phyloP scores from a whole-genome alignment of 164 flowering plant species.

The Tetrastigma voinierianum region DNA sequence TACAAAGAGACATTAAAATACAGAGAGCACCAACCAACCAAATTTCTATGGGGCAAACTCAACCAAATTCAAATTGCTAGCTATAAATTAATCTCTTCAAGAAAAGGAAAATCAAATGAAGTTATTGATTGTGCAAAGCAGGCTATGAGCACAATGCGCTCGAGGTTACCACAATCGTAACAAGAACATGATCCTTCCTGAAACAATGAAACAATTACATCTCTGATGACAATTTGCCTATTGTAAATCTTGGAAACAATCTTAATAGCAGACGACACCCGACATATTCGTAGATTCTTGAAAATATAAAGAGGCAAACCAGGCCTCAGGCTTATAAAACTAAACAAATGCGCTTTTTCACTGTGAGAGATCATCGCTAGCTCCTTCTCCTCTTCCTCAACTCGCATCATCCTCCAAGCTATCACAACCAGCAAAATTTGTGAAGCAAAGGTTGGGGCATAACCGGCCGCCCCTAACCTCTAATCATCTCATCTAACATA shows the following conservation, averaged over 20 bases:
- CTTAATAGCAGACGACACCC: slow-evolving; percentile 64
- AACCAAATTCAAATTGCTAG: too few species aligned
- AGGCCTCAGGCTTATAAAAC: slow-evolving; percentile 42
- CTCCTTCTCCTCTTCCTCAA: slow-evolving; percentile 59
- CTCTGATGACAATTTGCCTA: slow-evolving; percentile 51
- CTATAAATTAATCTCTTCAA: too few species aligned
- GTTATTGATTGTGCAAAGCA: too few species aligned
- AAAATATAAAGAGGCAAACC: slow-evolving; percentile 45
- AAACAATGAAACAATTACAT: slow-evolving; percentile 63
- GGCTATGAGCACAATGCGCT: neutral
- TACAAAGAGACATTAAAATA: too few species aligned
- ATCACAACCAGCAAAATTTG: slow-evolving; percentile 27
- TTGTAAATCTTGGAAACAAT: slow-evolving; percentile 41
- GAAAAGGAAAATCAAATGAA: too few species aligned
- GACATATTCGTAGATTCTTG: slow-evolving; percentile 62
- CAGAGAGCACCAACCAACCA: too few species aligned
- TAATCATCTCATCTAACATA: slow-evolving; percentile 50
- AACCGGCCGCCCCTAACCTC: slow-evolving; percentile 41
- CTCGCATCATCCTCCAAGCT: slow-evolving; percentile 13
- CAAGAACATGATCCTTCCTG: slow-evolving; percentile 63
- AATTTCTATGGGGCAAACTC: too few species aligned
- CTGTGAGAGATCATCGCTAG: slow-evolving; percentile 52
- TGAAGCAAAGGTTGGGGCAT: slow-evolving; percentile 37
- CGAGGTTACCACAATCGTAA: slow-evolving; percentile 49
- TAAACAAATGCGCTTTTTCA: slow-evolving; percentile 60